These are phyloP conservation scores for Micractinium conductrix DNA, from an alignment of 139 green algal genomes.

Conservation along the genomic window DNA sequence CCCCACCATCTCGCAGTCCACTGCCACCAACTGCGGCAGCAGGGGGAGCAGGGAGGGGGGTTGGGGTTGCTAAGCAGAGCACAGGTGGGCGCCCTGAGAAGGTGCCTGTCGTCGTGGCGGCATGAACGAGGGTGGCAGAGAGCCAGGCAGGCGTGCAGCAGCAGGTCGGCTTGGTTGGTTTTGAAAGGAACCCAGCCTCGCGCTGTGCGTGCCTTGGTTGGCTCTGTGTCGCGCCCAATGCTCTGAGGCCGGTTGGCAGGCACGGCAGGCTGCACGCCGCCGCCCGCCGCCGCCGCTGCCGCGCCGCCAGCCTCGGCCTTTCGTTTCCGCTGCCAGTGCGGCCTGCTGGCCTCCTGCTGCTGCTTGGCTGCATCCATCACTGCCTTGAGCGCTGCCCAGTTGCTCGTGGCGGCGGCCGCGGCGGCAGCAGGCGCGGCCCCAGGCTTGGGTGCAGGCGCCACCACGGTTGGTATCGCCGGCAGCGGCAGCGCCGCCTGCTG, in stretches of 20 bases:
- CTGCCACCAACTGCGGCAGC: conserved; percentile 64
- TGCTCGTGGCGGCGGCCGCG: conserved; percentile 13
- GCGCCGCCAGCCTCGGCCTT: neutral
- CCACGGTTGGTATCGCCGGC: conserved; percentile 6
- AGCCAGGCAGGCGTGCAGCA: too few relatives aligned
- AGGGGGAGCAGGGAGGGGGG: too few relatives aligned
- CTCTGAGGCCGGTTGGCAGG: neutral
- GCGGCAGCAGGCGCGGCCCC: neutral
- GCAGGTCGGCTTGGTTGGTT: too few relatives aligned
- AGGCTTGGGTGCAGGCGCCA: conserved; percentile 11
- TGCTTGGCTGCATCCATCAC: conserved; percentile 13
- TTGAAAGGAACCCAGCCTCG: too few relatives aligned
- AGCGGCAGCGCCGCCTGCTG: neutral
- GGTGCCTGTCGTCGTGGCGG: too few relatives aligned
- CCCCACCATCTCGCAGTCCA: conserved; percentile 99
- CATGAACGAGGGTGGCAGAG: too few relatives aligned
- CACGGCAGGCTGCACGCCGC: neutral
- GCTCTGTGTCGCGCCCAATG: neutral
- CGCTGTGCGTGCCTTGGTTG: conserved; percentile 25
- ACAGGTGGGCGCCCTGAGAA: too few relatives aligned
- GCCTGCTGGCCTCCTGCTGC: neutral
- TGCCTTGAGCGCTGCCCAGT: conserved; percentile 47
- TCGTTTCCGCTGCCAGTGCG: neutral
- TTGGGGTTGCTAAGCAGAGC: too few relatives aligned
- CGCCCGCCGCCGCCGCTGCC: neutral